These are phyloP conservation scores for Acanthamoeba sp. DNA, from an alignment of 208 protist genomes.

Conservation along the genomic window DNA sequence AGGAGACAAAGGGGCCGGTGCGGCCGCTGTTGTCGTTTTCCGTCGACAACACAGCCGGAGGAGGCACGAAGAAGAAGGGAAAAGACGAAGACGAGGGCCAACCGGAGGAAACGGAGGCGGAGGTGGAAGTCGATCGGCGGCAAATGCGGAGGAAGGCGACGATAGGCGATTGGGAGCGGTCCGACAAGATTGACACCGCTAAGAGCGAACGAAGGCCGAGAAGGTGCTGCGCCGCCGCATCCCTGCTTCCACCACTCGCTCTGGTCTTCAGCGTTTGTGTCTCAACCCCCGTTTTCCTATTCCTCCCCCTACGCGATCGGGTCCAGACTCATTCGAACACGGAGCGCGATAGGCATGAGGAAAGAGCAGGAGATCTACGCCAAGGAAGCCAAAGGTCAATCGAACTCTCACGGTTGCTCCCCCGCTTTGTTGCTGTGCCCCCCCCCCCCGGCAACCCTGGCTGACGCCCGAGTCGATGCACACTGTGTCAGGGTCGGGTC, in stretches of 20 bases:
- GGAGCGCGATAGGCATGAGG: slow-evolving; percentile 35
- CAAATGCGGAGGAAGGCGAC: neutral
- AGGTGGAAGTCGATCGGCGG: neutral
- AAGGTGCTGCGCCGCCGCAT: neutral
- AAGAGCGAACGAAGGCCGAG: neutral
- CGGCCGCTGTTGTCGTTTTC: too few species aligned
- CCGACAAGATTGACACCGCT: neutral
- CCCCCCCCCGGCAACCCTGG: too few species aligned
- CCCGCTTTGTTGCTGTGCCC: neutral
- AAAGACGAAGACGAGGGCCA: neutral
- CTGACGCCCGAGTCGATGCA: too few species aligned
- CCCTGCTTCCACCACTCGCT: neutral
- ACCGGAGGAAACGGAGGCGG: neutral
- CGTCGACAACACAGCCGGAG: too few species aligned
- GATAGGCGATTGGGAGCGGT: neutral
- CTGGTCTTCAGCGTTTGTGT: too few species aligned
- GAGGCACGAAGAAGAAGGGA: too few species aligned
- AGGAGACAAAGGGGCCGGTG: neutral
- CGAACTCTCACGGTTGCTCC: neutral
- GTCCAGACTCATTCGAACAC: neutral
- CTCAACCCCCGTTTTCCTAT: too few species aligned
- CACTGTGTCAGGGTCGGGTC: neutral
- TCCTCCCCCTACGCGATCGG: too few species aligned
- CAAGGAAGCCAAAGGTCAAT: neutral
- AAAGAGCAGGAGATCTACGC: neutral